These are phyloP conservation scores for Fusarium concolor DNA, from an alignment of 2,329 filamentous ascomycete genomes.

Conservation along the genomic window DNA sequence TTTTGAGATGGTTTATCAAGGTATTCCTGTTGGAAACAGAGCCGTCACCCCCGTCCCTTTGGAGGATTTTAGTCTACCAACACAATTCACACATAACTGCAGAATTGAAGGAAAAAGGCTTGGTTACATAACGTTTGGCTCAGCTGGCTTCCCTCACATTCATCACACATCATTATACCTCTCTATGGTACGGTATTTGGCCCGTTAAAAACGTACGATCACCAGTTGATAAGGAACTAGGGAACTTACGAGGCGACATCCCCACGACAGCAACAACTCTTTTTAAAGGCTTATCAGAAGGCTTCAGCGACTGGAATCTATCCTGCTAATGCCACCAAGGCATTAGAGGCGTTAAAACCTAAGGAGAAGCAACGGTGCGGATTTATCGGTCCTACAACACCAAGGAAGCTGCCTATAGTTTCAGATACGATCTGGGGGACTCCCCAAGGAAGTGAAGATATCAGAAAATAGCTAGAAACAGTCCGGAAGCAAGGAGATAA, in stretches of 20 bases:
- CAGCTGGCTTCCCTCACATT: not conserved
- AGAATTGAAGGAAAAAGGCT: not conserved
- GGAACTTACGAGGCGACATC: too few relatives aligned
- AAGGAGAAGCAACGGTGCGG: not conserved
- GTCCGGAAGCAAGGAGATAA: not conserved
- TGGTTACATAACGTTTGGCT: not conserved
- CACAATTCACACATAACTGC: not conserved
- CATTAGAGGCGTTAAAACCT: not conserved
- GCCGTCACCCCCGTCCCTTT: rapidly evolving
- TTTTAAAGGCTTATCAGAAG: too few relatives aligned
- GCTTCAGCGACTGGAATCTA: not conserved
- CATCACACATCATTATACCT: too few relatives aligned
- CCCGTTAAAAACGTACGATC: too few relatives aligned
- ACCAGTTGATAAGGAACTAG: too few relatives aligned
- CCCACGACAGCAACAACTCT: too few relatives aligned
- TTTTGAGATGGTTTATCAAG: not conserved
- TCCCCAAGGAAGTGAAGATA: not conserved
- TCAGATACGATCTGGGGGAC: not conserved
- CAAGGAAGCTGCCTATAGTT: not conserved
- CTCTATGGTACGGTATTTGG: too few relatives aligned
- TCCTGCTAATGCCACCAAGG: not conserved
- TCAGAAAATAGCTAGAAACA: not conserved
- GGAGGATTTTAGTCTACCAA: not conserved
- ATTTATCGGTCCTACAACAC: not conserved
- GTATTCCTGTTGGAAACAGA: not conserved